Base-by-base conservation (phyloP, 768 basidiomycete genomes). In the Pisolithus marmoratus region DNA sequence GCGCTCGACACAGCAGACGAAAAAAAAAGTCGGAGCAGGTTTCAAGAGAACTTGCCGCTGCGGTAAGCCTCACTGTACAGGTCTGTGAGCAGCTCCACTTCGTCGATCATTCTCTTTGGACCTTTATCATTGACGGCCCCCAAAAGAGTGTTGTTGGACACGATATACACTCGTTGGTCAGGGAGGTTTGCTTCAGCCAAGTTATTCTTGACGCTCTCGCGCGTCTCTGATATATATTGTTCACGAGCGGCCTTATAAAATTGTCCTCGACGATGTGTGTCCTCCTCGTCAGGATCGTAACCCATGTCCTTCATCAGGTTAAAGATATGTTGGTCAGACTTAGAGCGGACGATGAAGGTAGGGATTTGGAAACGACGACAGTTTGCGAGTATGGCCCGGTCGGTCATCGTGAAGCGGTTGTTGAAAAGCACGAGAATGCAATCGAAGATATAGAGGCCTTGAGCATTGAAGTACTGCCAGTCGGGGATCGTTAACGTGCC, bases 361-460 rank as follows among this genome's bases (percentile, higher is more conserved):
- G 72, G 68, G 27, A 72, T 71, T 0, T 62, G 57, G 56, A 63
- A 69, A 4, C 57, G 61, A 26, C 49, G 58, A 49, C 63, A 66
- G 49, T 66, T 68, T 7, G 52, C 49, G 29, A 72, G 63, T 49
- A 72, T 65, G 8, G 67, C 66, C 7, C 65, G 51, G 17, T 69
- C 70, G 5, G 70, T 69, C 56, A 55, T 58, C 0, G 68, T 69
- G 53, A 72, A 68, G 0, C 71, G 64, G 47, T 65, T 64, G 54
- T 64, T 63, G 37, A 70, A 63, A 22, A 71, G 46, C 2, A 72
- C 58, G 34, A 71, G 29, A 47, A 71, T 62, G n/a, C 58, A 64
- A 47, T 72, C 71, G 29, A 72, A 71, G 42, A 68, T 60, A 22
- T 66, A 72, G 14, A 72, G 66, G 1, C 70, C 70, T 37, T 70